Evolutionary conservation across 257 asterid genomes (phyloP), one percentile per base, ranked within the genome.

Genomic region (Salvia hispanica): DNA sequence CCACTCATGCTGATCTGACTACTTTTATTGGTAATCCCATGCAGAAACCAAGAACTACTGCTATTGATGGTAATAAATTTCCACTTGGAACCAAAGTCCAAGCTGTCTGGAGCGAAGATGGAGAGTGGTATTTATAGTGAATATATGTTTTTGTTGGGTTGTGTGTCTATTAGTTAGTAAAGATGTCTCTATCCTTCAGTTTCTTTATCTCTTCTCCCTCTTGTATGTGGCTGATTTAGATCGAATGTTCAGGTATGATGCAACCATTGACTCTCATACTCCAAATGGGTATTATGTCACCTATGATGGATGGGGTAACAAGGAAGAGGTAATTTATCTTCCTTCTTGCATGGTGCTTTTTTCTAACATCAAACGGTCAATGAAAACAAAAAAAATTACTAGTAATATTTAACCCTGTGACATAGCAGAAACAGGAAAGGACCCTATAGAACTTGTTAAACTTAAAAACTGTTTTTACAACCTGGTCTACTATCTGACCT

Each of bases 41-140:
- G 40, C 88, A 94, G 99, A 76, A 80, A 44, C 75, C 80, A 18
- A 62, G 77, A 61, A 70, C 79, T 25, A 52, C 50, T 44, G 69
- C 70, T 67, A 79, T 73, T 73, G 56, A 76, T 72, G 79, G 81
- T 48, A 78, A 78, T 67, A 81, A 76, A 78, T 79, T 77, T 76
- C 87, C 90, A n/a, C 68, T 91, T 64, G 99, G 98, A 73, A 83
- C 86, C 73, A 94, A 87, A 82, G 95, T 91, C 71, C 98, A 89
- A 83, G 99, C 99, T 36, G 96, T 91, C 76, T 94, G 92, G 89
- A 94, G 99, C 40, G 96, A 91, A 76, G 98, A 94, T 72, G 98
- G 98, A 78, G 99, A 94, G 73, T 94, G 99, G 99, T 91, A 79
- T 42, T 63, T 72, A 34, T 50, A 39, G 37, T 50, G 63, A 54